Conservation (phyloP, 2,329 filamentous ascomycete species). For the Alternaria gaisen region DNA sequence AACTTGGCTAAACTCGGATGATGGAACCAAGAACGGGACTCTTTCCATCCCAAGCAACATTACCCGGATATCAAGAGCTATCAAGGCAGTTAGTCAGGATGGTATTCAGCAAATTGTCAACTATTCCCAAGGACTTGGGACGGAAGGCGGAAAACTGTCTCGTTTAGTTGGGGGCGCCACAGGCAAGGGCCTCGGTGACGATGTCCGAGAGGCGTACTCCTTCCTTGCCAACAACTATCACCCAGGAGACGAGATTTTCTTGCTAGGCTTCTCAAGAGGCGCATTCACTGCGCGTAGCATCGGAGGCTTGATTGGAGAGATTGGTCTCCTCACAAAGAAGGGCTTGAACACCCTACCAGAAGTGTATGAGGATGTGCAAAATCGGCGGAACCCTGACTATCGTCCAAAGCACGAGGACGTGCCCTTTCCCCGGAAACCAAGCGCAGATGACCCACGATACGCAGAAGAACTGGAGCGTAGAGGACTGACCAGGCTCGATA, state of each 20-base stretch:
- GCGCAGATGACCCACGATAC: slow-evolving; percentile 54
- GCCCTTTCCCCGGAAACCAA: slow-evolving; percentile 59
- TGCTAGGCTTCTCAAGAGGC: slow-evolving; percentile 59
- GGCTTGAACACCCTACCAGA: slow-evolving; percentile 57
- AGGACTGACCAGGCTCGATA: slow-evolving; percentile 45
- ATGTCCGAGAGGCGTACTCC: slow-evolving; percentile 59
- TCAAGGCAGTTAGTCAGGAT: slow-evolving; percentile 58
- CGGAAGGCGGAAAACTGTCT: slow-evolving; percentile 54
- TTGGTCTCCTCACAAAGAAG: slow-evolving; percentile 60
- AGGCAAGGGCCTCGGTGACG: slow-evolving; percentile 58
- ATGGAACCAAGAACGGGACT: slow-evolving; percentile 55
- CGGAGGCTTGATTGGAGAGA: slow-evolving; percentile 54
- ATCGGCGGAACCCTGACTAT: slow-evolving; percentile 55
- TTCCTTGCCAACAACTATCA: slow-evolving; percentile 64
- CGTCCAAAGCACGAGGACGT: slow-evolving; percentile 56
- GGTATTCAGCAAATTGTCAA: slow-evolving; percentile 61
- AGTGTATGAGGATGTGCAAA: slow-evolving; percentile 57
- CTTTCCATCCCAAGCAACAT: slow-evolving; percentile 60
- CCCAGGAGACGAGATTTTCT: slow-evolving; percentile 60
- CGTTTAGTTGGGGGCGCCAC: slow-evolving; percentile 53
- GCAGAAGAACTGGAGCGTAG: slow-evolving; percentile 52
- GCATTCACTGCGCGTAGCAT: slow-evolving; percentile 57
- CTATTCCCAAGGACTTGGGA: slow-evolving; percentile 61
- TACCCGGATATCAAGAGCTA: slow-evolving; percentile 59
- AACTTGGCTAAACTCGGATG: slow-evolving; percentile 62